Evolutionary conservation across 352 stramenopile genomes (phyloP), one percentile per base, ranked within the genome.

Genomic region (Phytopythium litorale): DNA sequence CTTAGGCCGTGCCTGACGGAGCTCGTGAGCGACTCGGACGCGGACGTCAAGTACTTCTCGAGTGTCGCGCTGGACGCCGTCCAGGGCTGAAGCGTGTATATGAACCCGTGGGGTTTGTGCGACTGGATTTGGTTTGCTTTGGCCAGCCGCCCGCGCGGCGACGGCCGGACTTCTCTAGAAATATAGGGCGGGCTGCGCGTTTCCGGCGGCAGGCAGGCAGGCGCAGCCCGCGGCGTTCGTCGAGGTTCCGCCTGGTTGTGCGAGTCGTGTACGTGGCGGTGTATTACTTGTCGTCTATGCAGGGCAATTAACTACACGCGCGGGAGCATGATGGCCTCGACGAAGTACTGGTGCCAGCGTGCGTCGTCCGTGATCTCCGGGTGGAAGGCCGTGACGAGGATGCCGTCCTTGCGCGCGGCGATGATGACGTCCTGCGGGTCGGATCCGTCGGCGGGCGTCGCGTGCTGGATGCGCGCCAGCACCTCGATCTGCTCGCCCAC

Each of bases 361-460:
- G 89, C 69, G 68, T 98, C 94, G n/a, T 78, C 66, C 38, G 96
- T 98, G 59, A 99, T 80, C 73, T 99, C 96, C 25, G 96, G 96
- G 82, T 99, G 96, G 73, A 99, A 99, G 18, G 93, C 90, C 11
- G 96, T 98, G 55, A 94, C 96, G 11, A 99, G 72, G 54, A 98
- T 92, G 78, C 97, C 91, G 15, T 87, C 81, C 73, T 94, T 91
- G 62, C 78, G 79, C 16, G 85, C 85, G 16, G 85, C 83, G 35
- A 94, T 84, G 68, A 94, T 91, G 63, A 94, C 84, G 67, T 93
- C 81, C 42, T 77, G 72, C 32, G 84, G 81, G 63, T 93, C 84
- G 11, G 84, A 93, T 13, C 82, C 81, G 57, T 93, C 84, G 2
- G 80, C 84, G 3, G 84, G 84, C 56, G 79, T 77, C 35, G 82